Evolutionary conservation across 1,139 yeast species (phyloP).

Genomic region (Arxiozyma telluris): DNA sequence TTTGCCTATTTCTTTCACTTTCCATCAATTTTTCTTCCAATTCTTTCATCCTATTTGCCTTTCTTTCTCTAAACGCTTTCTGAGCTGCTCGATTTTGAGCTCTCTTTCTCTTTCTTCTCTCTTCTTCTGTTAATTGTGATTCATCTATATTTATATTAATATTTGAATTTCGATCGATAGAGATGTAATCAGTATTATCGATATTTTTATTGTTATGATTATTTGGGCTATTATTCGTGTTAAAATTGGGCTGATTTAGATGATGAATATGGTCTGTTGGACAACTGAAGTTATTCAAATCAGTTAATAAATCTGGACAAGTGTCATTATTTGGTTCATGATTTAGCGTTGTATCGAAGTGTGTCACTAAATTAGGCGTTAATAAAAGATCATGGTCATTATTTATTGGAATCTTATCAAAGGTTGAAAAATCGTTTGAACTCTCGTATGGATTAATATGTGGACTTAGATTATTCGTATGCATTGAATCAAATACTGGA

Average conservation of each 20-base stretch:
- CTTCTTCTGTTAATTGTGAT: slow-evolving; percentile 3
- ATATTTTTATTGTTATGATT: not conserved
- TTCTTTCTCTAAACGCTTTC: slow-evolving; percentile 79
- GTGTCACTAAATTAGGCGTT: not conserved
- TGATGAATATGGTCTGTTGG: not conserved
- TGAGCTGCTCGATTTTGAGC: slow-evolving; percentile 90
- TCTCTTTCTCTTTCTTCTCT: slow-evolving; percentile 41
- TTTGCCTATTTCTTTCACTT: slow-evolving; percentile 53
- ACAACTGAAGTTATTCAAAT: too few species aligned
- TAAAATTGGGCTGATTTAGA: not conserved
- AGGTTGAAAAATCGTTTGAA: not conserved
- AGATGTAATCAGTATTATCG: not conserved
- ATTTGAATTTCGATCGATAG: not conserved
- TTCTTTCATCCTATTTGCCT: slow-evolving; percentile 65
- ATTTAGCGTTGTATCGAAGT: not conserved
- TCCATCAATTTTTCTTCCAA: slow-evolving; percentile 50
- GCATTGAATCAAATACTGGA: not conserved
- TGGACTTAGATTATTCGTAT: not conserved
- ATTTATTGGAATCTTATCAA: not conserved
- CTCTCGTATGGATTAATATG: not conserved
- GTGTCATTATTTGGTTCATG: not conserved
- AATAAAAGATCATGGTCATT: not conserved
- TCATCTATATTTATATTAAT: not conserved
- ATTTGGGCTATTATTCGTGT: not conserved
- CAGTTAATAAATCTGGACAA: not conserved